A percentile compares a stretch with the other conserved stretches of the same genome.
These are phyloP conservation scores for Crithidia sp. DNA, from an alignment of 208 protist species.

Conservation along the genomic window DNA sequence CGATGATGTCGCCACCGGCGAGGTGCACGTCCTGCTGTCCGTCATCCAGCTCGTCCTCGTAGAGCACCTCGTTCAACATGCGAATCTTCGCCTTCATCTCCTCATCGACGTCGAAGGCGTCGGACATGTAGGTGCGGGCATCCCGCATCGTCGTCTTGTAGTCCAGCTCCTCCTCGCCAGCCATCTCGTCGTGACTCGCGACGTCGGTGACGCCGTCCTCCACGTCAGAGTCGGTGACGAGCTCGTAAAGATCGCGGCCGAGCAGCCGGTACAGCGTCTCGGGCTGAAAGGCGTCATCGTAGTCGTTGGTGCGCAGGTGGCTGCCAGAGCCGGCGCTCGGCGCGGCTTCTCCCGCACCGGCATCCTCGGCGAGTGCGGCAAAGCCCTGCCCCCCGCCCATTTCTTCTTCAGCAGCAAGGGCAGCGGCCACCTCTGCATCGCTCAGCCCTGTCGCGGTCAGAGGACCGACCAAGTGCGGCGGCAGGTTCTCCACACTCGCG, in stretches of 20 bases:
- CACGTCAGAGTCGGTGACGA: slow-evolving; percentile 49
- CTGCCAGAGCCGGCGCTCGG: neutral
- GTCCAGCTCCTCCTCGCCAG: slow-evolving; percentile 20
- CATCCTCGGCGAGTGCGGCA: neutral
- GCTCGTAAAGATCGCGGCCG: slow-evolving; percentile 55
- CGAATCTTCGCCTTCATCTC: slow-evolving; percentile 81
- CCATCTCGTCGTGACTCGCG: slow-evolving; percentile 4
- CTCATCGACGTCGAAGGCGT: slow-evolving; percentile 78
- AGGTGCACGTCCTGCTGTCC: slow-evolving; percentile 53
- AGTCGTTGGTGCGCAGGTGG: slow-evolving; percentile 34
- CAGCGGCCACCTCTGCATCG: slow-evolving; percentile 30
- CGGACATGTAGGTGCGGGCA: slow-evolving; percentile 31
- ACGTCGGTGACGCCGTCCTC: slow-evolving; percentile 37
- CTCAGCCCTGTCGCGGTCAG: slow-evolving; percentile 32
- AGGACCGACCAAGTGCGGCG: slow-evolving; percentile 71
- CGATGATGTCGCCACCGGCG: slow-evolving; percentile 33
- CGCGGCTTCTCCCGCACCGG: neutral
- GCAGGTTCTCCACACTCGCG: slow-evolving; percentile 85
- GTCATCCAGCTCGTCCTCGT: slow-evolving; percentile 91
- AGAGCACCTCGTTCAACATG: slow-evolving; percentile 87
- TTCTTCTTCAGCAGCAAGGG: slow-evolving; percentile 12
- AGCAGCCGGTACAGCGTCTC: slow-evolving; percentile 45
- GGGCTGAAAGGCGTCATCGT: slow-evolving; percentile 37
- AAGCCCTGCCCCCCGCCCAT: neutral
- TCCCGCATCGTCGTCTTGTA: slow-evolving; percentile 32